Evolutionary conservation across 208 protist species (phyloP), one percentile per base, ranked within the genome.

Genomic region (Trypanosoma boissoni): DNA sequence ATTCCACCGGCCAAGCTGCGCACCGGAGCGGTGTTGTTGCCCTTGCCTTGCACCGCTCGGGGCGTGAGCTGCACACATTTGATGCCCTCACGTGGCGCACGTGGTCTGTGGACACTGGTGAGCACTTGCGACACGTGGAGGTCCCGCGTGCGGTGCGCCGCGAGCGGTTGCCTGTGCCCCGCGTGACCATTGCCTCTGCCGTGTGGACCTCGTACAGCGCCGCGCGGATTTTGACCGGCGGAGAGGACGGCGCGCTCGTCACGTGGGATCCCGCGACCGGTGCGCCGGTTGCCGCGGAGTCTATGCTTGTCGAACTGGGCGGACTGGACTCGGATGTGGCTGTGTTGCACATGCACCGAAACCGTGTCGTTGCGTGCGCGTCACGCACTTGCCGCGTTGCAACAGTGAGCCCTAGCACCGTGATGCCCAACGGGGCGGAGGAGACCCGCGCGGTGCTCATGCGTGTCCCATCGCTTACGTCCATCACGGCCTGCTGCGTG

Each of bases 401-500:
- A n/a, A 68, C 72, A 9, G 86, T 82, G 54, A 58, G 45, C 28
- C 42, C 55, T 31, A 51, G 74, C 36, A 45, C 37, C 10, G 49
- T 89, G 9, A 66, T 75, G 45, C 71, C 87, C 14, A 86, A 56
- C 61, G 87, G 87, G 0, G 71, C 78, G 24, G 83, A 94, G 74
- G 66, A 73, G n/a, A 76, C 52, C 55, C 77, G 72, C 16, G 66
- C 66, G 3, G 69, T 89, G 60, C 66, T 72, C 14, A 57, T 94
- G 34, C 68, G 72, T 46, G 55, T 94, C 6, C 81, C 87, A 23
- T 48, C 48, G 18, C 64, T 64, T 24, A 57, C 79, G 36, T 86
- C 80, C 42, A 80, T 94, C 57, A 94, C 87, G 5, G 80, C 87
- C 4, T 89, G 87, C 71, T 91, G 87, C 71, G 73, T 89, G 34